Percentiles rank a stretch among this genome's conserved stretches.
Conservation (phyloP, 2,329 filamentous ascomycete species). For the Diplodia intermedia region DNA sequence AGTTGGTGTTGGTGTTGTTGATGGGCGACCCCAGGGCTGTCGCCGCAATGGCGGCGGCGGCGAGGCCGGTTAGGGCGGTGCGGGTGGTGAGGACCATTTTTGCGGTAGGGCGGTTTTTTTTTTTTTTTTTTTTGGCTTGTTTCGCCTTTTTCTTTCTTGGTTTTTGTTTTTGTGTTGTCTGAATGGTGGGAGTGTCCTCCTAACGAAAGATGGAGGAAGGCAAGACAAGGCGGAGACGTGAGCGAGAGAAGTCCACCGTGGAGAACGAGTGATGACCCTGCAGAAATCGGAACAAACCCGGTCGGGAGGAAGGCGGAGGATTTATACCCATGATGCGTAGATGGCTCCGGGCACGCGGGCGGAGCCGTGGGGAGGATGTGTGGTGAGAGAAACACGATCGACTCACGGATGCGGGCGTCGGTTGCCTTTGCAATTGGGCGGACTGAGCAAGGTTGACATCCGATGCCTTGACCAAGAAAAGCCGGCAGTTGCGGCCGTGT, state of each 20-base stretch:
- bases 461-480: constrained; percentile 2
- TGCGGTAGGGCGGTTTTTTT: background rate
- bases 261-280: background rate
- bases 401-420: background rate
- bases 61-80: background rate
- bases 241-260: background rate
- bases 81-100: background rate
- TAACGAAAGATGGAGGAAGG: background rate
- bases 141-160: background rate
- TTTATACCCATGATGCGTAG: constrained; percentile 2
- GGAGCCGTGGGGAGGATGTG: constrained; percentile 4
- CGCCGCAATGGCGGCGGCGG: background rate
- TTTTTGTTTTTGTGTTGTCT: background rate
- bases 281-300: background rate
- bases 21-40: background rate
- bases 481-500: background rate
- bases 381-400: constrained; percentile 10
- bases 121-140: background rate
- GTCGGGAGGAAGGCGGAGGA: background rate
- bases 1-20: background rate
- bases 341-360: constrained; percentile 1
- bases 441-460: background rate
- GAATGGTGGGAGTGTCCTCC: background rate
- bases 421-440: background rate
- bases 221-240: background rate